phyloP scores from a whole-genome alignment of 495 filamentous ascomycete genomes.

The Aspergillus bridgeri region DNA sequence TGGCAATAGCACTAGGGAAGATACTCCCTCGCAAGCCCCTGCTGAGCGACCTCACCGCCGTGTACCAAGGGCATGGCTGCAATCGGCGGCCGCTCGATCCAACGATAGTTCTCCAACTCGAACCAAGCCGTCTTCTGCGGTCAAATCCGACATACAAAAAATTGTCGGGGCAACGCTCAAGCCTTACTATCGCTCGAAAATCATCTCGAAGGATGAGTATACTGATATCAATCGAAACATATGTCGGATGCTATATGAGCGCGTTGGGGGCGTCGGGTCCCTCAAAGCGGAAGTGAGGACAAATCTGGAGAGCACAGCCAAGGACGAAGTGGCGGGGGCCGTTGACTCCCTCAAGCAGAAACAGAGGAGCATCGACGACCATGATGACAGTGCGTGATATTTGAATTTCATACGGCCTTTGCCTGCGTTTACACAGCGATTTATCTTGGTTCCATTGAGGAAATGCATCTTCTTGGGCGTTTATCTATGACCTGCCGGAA shows the following conservation, averaged over 20 bases:
- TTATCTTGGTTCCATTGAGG: constrained; percentile 2
- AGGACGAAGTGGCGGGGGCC: constrained; percentile 69
- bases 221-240: constrained; percentile 82
- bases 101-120: constrained; percentile 55
- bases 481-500: constrained; percentile 3
- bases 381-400: constrained; percentile 20
- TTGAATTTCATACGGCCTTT: constrained; percentile 12
- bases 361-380: constrained; percentile 19
- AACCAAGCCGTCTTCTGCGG: constrained; percentile 57
- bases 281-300: constrained; percentile 55
- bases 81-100: constrained; percentile 37
- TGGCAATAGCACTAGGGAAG: constrained; percentile 15
- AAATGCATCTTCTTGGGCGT: constrained; percentile 17
- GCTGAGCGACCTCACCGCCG: constrained; percentile 24
- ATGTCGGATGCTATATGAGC: constrained; percentile 81
- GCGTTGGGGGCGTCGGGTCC: constrained; percentile 58
- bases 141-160: constrained; percentile 76
- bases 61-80: constrained; percentile 32
- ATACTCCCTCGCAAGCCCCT: constrained; percentile 11
- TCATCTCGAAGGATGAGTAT: constrained; percentile 77
- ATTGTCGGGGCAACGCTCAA: constrained; percentile 76
- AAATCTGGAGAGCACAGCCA: constrained; percentile 66
- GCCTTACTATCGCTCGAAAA: constrained; percentile 65
- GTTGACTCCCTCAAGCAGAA: constrained; percentile 34
- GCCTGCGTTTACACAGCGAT: constrained; percentile 19